Base-by-base conservation (phyloP, 495 filamentous ascomycete genomes). In the Clavariopsis aquatica region DNA sequence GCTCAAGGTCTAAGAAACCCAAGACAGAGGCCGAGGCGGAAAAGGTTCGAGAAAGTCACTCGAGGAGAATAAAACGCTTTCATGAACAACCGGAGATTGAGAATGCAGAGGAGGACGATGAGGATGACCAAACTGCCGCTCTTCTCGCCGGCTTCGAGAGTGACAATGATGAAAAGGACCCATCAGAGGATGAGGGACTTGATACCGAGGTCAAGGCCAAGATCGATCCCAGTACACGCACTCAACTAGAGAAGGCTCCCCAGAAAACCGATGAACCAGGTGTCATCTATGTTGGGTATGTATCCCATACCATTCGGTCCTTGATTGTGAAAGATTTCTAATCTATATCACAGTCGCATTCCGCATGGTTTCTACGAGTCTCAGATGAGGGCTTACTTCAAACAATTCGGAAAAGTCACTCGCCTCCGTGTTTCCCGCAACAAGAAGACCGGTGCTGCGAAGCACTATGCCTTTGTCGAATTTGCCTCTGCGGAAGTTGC, bases 291-390 rank as follows among this genome's bases (percentile, higher is more conserved):
- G 79, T 98, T 70, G 92, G 83, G 83, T 85, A 67, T 73, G 79
- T 57, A 6, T 43, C 72, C 43, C 31, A 13, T 0, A 41, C 23
- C 10, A 12, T 29, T 13, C 17, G 49, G 23, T 51, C 22, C 19
- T n/a, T 58, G n/a, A 15, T 46, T 46, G 38, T 36, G 52, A 22
- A 51, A 20, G 13, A 34, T 45, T 69, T 20, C 72, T 77, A 71
- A 73, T 64, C 31, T 6, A 12, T 8, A 55, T 79, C 36, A 23
- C 59, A 77, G 90, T 38, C 89, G 90, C 54, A 89, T 96, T 52
- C 93, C 93, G 22, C 93, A 84, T 74, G 94, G 95, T 76, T 98
- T 98, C 83, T 97, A 92, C 81, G 95, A 98, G 78, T 84, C 91
- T 72, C 88, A 98, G 77, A 96, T 98, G 89, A 85, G 85, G 53